Evolutionary conservation across 371 early-diverging fungal species (phyloP).

Genomic region (Nematocida minor): DNA sequence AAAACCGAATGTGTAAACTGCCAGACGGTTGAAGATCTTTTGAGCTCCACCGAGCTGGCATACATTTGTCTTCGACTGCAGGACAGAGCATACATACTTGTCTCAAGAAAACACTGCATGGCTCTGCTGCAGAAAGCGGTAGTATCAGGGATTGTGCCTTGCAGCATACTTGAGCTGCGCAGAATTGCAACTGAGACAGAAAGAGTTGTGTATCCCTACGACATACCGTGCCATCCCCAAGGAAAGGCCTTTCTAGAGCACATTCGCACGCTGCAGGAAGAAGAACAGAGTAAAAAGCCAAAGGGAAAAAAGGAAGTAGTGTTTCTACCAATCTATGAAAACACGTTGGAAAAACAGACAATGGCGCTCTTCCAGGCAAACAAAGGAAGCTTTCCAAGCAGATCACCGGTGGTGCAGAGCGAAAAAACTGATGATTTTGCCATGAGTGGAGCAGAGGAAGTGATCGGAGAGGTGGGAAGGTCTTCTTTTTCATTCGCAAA

Average conservation of each 20-base stretch:
- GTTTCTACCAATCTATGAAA: not conserved
- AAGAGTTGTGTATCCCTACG: slow-evolving; percentile 25
- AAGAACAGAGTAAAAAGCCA: slow-evolving; percentile 6
- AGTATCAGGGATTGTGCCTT: slow-evolving; percentile 27
- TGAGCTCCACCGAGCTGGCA: not conserved
- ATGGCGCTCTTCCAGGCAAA: slow-evolving; percentile 13
- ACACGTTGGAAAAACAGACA: not conserved
- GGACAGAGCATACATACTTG: not conserved
- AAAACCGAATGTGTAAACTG: not conserved
- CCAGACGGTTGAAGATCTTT: not conserved
- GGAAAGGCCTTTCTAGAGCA: slow-evolving; percentile 6
- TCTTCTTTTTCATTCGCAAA: slow-evolving; percentile 31
- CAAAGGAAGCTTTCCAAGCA: slow-evolving; percentile 28
- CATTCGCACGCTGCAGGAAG: not conserved
- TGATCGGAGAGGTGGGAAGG: slow-evolving; percentile 23
- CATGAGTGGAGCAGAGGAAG: slow-evolving; percentile 24
- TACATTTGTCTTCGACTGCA: not conserved
- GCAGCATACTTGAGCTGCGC: slow-evolving; percentile 29
- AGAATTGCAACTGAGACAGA: slow-evolving; percentile 31
- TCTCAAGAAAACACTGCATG: not conserved
- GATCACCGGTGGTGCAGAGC: slow-evolving; percentile 23
- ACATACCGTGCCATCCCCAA: not conserved
- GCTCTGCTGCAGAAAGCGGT: slow-evolving; percentile 27
- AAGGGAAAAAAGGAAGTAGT: slow-evolving; percentile 17
- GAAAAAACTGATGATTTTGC: not conserved